Conservation (phyloP, 2,329 filamentous ascomycete species). For the Didymella segeticola region DNA sequence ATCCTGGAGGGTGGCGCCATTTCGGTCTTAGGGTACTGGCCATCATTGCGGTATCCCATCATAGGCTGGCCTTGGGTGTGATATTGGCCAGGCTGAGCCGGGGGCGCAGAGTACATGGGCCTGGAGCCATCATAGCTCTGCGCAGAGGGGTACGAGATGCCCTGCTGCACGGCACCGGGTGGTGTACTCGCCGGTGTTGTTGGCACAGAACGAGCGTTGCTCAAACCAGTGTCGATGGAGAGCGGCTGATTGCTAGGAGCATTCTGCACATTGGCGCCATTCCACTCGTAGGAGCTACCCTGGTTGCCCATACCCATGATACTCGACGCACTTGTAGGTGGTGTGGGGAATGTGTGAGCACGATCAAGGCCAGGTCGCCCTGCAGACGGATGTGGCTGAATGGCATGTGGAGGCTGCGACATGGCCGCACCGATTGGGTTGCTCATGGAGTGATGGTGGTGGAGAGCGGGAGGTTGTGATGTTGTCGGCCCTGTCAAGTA, state of each 20-base stretch:
- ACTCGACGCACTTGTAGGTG: slow-evolving; percentile 90
- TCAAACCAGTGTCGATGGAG: slow-evolving; percentile 80
- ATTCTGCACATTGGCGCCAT: slow-evolving; percentile 53
- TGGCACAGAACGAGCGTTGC: slow-evolving; percentile 83
- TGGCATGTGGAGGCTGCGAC: slow-evolving; percentile 71
- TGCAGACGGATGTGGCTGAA: slow-evolving; percentile 65
- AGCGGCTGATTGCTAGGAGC: slow-evolving; percentile 72
- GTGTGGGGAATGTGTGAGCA: slow-evolving; percentile 91
- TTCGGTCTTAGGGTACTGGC: slow-evolving; percentile 76
- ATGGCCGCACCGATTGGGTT: slow-evolving; percentile 64
- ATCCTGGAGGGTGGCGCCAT: slow-evolving; percentile 81
- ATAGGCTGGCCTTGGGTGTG: slow-evolving; percentile 66
- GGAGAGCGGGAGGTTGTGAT: slow-evolving; percentile 71
- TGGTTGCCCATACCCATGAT: slow-evolving; percentile 78
- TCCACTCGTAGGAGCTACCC: slow-evolving; percentile 81
- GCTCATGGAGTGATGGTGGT: slow-evolving; percentile 72
- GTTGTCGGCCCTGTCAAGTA: slow-evolving; percentile 67
- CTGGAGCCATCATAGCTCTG: slow-evolving; percentile 79
- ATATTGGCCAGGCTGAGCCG: slow-evolving; percentile 73
- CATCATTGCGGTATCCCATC: slow-evolving; percentile 63
- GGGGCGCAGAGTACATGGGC: slow-evolving; percentile 76
- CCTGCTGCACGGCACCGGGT: slow-evolving; percentile 79
- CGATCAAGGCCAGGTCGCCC: slow-evolving; percentile 75
- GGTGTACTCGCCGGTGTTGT: slow-evolving; percentile 91
- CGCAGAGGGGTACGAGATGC: slow-evolving; percentile 76